phyloP scores from a whole-genome alignment of 768 basidiomycete genomes.

The Termitomyces sp. region DNA sequence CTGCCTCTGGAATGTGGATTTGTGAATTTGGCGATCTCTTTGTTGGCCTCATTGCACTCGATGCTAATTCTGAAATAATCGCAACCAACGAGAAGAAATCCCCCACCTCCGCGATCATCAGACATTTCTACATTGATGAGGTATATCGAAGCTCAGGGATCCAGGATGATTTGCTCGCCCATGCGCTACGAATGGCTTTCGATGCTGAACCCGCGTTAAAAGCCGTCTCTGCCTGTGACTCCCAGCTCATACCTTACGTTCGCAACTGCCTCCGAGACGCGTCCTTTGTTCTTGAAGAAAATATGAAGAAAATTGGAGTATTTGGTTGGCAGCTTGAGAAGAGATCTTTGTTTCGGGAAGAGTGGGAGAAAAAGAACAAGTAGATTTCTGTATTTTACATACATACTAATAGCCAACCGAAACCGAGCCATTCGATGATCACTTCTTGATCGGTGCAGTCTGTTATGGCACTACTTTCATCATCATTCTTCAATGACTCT shows the following conservation, averaged over 20 bases:
- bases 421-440: not conserved
- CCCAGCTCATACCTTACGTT: conserved; percentile 49
- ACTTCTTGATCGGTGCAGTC: not conserved
- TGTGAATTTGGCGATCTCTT: conserved; percentile 55
- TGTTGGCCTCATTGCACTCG: conserved; percentile 68
- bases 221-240: conserved; percentile 42
- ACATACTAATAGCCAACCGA: not conserved
- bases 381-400: conserved; percentile 1
- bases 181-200: conserved; percentile 60
- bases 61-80: conserved; percentile 46
- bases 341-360: conserved; percentile 38
- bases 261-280: conserved; percentile 38
- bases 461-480: conserved; percentile 15
- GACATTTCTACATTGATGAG: conserved; percentile 74
- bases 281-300: conserved; percentile 47
- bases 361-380: conserved; percentile 36
- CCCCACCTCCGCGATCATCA: conserved; percentile 57
- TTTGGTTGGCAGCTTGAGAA: conserved; percentile 51
- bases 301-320: conserved; percentile 46
- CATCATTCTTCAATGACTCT: conserved; percentile 13
- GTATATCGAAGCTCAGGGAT: conserved; percentile 51
- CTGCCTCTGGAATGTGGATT: conserved; percentile 68
- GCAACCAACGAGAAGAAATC: conserved; percentile 22
- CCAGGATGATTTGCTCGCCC: conserved; percentile 63
- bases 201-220: conserved; percentile 34